A percentile compares a stretch with the other conserved stretches of the same genome.
phyloP scores from a whole-genome alignment of 2,329 filamentous ascomycete species.

The Colletotrichum tofieldiae region DNA sequence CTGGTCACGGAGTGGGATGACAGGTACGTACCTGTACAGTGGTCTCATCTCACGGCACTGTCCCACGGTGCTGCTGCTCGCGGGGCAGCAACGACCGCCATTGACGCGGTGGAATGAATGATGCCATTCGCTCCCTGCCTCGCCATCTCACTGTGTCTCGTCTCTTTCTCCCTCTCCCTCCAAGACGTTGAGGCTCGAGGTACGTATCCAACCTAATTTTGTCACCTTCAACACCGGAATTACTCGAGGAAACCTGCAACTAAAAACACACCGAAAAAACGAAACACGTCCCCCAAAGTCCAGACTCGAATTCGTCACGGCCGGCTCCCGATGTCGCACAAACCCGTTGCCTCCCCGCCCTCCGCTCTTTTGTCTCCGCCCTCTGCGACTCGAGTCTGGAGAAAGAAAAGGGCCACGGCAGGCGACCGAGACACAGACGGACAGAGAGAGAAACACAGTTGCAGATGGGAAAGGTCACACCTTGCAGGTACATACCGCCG shows the following conservation, averaged over 20 bases:
- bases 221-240: background rate
- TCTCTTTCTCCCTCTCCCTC: background rate
- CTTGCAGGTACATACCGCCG: constrained; percentile 33
- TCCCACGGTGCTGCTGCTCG: constrained; percentile 11
- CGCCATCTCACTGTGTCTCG: background rate
- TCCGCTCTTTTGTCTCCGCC: constrained; percentile 13
- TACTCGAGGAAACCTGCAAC: background rate
- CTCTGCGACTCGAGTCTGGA: background rate
- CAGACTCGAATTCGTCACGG: constrained; percentile 6
- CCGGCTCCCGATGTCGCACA: constrained; percentile 15
- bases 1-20: constrained; percentile 32
- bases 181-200: background rate
- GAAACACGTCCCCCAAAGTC: background rate
- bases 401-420: background rate
- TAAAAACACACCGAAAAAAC: background rate
- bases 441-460: constrained; percentile 28
- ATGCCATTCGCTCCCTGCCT: constrained; percentile 27
- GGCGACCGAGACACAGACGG: background rate
- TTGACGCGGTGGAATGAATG: constrained; percentile 34
- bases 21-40: constrained; percentile 17
- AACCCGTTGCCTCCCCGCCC: constrained; percentile 3
- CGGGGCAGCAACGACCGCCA: constrained; percentile 30
- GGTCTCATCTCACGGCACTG: background rate
- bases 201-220: background rate
- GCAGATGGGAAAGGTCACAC: constrained; percentile 28